These are phyloP conservation scores for Metschnikowia rubicola DNA, from an alignment of 805 yeast genomes.

Conservation along the genomic window DNA sequence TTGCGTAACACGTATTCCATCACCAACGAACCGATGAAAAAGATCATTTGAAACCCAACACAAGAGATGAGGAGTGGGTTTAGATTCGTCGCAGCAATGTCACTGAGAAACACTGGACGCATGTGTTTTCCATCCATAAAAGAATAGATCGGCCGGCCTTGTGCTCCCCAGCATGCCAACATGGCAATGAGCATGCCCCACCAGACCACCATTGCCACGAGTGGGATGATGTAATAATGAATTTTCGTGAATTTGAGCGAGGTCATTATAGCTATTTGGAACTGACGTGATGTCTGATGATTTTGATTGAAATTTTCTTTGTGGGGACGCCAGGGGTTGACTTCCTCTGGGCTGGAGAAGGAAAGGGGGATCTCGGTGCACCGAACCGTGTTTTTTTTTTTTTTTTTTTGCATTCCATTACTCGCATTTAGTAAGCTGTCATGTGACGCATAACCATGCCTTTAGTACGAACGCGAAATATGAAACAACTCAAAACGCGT, in stretches of 20 bases:
- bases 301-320: too few species aligned
- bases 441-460: too few species aligned
- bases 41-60: constrained; percentile 71
- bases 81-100: constrained; percentile 82
- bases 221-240: constrained; percentile 58
- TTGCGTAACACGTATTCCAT: constrained; percentile 63
- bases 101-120: constrained; percentile 68
- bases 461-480: too few species aligned
- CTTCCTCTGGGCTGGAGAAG: too few species aligned
- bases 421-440: too few species aligned
- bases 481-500: too few species aligned
- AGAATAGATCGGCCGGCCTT: constrained; percentile 70
- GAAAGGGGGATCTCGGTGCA: too few species aligned
- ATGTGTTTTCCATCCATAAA: constrained; percentile 44
- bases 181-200: constrained; percentile 87
- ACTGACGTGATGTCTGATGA: too few species aligned
- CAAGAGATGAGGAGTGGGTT: constrained; percentile 83
- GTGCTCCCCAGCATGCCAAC: constrained; percentile 71
- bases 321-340: too few species aligned
- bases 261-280: constrained; percentile 2
- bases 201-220: constrained; percentile 69
- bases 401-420: too few species aligned
- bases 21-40: constrained; percentile 59
- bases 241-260: constrained; percentile 36
- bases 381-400: too few species aligned